A percentile compares a stretch with the other conserved stretches of the same genome.
These are phyloP conservation scores for Leptomonas pyrrhocoris DNA, from an alignment of 208 protist species.

Conservation along the genomic window DNA sequence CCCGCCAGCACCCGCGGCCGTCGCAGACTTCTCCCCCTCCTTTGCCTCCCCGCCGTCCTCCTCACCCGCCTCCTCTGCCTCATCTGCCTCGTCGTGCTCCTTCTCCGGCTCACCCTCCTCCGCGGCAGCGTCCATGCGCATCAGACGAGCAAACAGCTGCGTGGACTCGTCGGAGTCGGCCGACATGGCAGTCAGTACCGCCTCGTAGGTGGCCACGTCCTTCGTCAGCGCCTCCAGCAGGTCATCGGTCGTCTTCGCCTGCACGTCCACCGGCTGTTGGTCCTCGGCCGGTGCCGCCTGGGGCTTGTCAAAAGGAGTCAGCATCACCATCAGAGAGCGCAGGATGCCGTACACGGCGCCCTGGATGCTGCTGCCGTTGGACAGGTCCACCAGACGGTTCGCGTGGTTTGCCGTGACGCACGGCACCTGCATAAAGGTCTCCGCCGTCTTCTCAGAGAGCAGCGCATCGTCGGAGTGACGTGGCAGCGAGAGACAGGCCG, in stretches of 20 bases:
- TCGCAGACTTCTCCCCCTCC: not conserved
- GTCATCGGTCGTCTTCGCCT: slow-evolving; percentile 26
- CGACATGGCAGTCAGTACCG: slow-evolving; percentile 37
- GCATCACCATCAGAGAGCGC: slow-evolving; percentile 43
- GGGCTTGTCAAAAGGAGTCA: slow-evolving; percentile 66
- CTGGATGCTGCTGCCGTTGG: slow-evolving; percentile 55
- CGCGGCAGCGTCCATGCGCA: slow-evolving; percentile 23
- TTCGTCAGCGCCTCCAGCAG: slow-evolving; percentile 41
- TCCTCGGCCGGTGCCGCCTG: slow-evolving; percentile 14
- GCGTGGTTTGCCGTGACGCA: slow-evolving; percentile 67
- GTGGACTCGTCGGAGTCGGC: slow-evolving; percentile 57
- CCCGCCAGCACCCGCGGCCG: not conserved
- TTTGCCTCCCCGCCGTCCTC: slow-evolving; percentile 19
- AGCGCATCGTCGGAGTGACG: slow-evolving; percentile 63
- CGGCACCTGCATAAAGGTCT: slow-evolving; percentile 61
- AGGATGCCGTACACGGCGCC: slow-evolving; percentile 58
- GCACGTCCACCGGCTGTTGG: slow-evolving; percentile 30
- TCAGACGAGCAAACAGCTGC: slow-evolving; percentile 46
- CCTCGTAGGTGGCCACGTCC: slow-evolving; percentile 47
- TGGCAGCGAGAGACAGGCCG: slow-evolving; percentile 67
- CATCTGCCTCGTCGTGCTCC: slow-evolving; percentile 19
- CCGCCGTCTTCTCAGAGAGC: slow-evolving; percentile 58
- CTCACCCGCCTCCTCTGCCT: slow-evolving; percentile 11
- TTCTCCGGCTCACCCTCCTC: slow-evolving; percentile 18
- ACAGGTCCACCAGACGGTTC: slow-evolving; percentile 48